phyloP scores from a whole-genome alignment of 2,329 filamentous ascomycete genomes.

The Fonsecaea nubica region DNA sequence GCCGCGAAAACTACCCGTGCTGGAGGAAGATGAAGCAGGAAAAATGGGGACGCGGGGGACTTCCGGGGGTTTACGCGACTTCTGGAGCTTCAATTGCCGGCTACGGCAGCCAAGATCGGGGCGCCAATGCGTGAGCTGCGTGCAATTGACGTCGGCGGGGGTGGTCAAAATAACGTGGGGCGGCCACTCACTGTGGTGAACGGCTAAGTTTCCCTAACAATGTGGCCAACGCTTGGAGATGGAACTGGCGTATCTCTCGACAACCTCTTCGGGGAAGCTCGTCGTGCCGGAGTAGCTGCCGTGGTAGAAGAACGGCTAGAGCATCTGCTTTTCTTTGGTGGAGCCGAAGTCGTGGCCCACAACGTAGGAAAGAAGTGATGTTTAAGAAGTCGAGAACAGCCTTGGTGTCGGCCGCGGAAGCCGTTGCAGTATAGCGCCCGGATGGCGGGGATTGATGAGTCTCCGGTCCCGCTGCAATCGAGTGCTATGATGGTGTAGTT shows the following conservation, averaged over 20 bases:
- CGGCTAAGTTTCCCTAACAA: too few species aligned
- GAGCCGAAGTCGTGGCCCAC: conserved; percentile 57
- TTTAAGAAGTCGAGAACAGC: conserved; percentile 22
- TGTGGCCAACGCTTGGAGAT: conserved; percentile 46
- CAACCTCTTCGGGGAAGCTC: conserved; percentile 48
- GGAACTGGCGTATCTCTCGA: conserved; percentile 49
- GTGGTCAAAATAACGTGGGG: too few species aligned
- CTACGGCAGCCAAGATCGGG: too few species aligned
- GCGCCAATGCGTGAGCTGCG: too few species aligned
- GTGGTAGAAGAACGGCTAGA: conserved; percentile 58
- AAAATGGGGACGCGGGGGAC: too few species aligned
- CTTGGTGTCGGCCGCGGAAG: conserved; percentile 38
- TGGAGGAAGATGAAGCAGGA: too few species aligned
- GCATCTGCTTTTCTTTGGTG: conserved; percentile 53
- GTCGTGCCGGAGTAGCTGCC: conserved; percentile 51
- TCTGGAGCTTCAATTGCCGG: too few species aligned
- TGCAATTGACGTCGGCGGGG: too few species aligned
- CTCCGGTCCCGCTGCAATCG: conserved; percentile 52
- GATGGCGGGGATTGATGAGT: conserved; percentile 49
- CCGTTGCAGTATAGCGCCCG: conserved; percentile 51
- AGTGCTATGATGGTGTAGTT: conserved; percentile 53
- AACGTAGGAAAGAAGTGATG: conserved; percentile 44
- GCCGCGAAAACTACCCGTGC: too few species aligned
- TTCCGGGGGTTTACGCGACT: too few species aligned
- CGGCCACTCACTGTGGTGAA: too few species aligned